phyloP scores from a whole-genome alignment of 176 grass and related monocot species.

The barley (Hordeum vulgare) region DNA sequence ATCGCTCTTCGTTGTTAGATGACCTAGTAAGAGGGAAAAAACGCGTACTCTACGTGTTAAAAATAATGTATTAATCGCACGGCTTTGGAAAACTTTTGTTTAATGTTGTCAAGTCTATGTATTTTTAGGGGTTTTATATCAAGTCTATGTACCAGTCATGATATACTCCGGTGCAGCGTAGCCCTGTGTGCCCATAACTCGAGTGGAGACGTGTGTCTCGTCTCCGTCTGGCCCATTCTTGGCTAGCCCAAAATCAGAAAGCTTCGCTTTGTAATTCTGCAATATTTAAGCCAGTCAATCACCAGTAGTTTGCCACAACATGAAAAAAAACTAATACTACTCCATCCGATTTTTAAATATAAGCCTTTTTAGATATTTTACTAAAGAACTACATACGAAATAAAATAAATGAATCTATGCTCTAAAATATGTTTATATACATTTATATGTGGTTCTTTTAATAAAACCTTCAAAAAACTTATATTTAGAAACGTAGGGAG shows the following conservation, averaged over 20 bases:
- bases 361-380: no score
- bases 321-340: no score
- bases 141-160: conserved; percentile 48
- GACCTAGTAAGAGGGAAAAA: conserved; percentile 15
- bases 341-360: no score
- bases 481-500: no score
- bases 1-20: conserved; percentile 52
- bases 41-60: background rate
- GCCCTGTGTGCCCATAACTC: conserved; percentile 79
- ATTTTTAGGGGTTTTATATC: no score
- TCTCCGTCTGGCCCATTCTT: conserved; percentile 66
- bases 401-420: no score
- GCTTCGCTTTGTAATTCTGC: conserved; percentile 64
- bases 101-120: background rate
- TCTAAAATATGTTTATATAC: no score
- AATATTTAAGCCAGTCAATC: background rate
- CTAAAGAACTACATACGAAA: no score
- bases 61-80: background rate
- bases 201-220: conserved; percentile 67
- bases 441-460: no score
- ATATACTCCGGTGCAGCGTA: conserved; percentile 86
- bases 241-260: conserved; percentile 80
- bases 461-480: no score
- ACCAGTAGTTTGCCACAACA: background rate
- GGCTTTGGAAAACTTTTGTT: no score